Conservation (phyloP, 2,329 filamentous ascomycete genomes). For the Camptophora hylomeconis region DNA sequence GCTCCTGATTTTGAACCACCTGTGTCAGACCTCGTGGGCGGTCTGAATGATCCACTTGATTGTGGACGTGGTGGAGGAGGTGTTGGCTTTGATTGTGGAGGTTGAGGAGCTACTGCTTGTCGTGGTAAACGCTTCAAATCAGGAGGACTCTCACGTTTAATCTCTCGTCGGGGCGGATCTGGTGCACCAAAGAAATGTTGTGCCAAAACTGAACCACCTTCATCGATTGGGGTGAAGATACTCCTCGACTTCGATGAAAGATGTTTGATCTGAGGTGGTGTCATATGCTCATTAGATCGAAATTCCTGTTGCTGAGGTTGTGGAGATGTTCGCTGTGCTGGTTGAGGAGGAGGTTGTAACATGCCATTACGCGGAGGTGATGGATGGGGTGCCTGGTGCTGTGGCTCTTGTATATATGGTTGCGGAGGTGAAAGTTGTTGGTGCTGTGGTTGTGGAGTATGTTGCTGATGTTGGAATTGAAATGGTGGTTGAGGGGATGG, state of each 20-base stretch:
- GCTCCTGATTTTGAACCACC: constrained; percentile 51
- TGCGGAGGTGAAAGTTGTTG: constrained; percentile 28
- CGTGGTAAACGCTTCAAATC: constrained; percentile 41
- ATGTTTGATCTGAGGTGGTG: constrained; percentile 50
- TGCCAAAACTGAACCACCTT: constrained; percentile 74
- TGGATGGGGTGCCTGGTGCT: constrained; percentile 42
- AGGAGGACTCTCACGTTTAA: constrained; percentile 53
- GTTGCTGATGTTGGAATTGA: constrained; percentile 30
- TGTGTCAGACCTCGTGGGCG: constrained; percentile 60
- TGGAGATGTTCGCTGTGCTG: constrained; percentile 26
- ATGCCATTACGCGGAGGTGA: constrained; percentile 49
- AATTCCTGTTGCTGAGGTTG: constrained; percentile 27
- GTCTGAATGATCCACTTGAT: constrained; percentile 57
- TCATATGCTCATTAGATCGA: constrained; percentile 20
- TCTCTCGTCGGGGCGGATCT: constrained; percentile 31
- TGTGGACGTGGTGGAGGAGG: constrained; percentile 45
- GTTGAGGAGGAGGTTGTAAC: constrained; percentile 42
- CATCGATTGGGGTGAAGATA: constrained; percentile 95
- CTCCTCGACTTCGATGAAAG: constrained; percentile 61
- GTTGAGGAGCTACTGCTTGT: constrained; percentile 35
- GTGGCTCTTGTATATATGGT: constrained; percentile 38
- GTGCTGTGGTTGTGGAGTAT: constrained; percentile 29
- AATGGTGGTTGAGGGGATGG: constrained; percentile 22
- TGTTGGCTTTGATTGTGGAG: constrained; percentile 36
- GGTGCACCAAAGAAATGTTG: constrained; percentile 62